Percentiles rank a stretch among this genome's conserved stretches.
These are phyloP conservation scores for Tetraselmis chui DNA, from an alignment of 139 green algal species.

Conservation along the genomic window DNA sequence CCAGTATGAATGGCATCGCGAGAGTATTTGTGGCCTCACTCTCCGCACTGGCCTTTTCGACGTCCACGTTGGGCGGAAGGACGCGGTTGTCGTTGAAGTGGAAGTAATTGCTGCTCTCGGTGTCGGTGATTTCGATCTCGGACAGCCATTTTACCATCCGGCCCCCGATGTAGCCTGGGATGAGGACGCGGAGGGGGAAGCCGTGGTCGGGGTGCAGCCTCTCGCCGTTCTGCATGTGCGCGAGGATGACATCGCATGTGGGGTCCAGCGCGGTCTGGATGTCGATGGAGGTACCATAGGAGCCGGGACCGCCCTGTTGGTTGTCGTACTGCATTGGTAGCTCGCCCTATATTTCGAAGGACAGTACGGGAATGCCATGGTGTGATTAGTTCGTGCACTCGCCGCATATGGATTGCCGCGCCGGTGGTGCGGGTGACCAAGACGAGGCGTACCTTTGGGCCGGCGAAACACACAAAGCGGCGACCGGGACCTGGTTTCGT, in stretches of 20 bases:
- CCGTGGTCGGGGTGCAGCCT: slow-evolving; percentile 46
- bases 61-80: slow-evolving; percentile 87
- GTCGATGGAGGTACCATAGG: slow-evolving; percentile 62
- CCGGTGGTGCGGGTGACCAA: too few species aligned
- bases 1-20: too few species aligned
- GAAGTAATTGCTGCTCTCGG: slow-evolving; percentile 88
- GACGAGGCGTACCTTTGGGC: too few species aligned
- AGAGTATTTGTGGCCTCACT: too few species aligned
- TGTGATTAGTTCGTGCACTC: too few species aligned
- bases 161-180: slow-evolving; percentile 82
- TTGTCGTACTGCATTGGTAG: too few species aligned
- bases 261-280: slow-evolving; percentile 63
- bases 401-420: too few species aligned
- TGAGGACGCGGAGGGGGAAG: slow-evolving; percentile 65
- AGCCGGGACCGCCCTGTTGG: slow-evolving; percentile 32
- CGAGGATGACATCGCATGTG: slow-evolving; percentile 62
- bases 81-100: slow-evolving; percentile 97
- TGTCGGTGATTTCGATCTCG: slow-evolving; percentile 72
- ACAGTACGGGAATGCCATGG: too few species aligned
- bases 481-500: slow-evolving; percentile 34
- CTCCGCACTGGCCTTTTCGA: slow-evolving; percentile 72
- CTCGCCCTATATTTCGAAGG: too few species aligned
- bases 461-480: slow-evolving; percentile 61
- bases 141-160: slow-evolving; percentile 86
- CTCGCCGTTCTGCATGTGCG: slow-evolving; percentile 68